Conservation (phyloP, 1,139 yeast species). For the Magnusiomyces paraingens region DNA sequence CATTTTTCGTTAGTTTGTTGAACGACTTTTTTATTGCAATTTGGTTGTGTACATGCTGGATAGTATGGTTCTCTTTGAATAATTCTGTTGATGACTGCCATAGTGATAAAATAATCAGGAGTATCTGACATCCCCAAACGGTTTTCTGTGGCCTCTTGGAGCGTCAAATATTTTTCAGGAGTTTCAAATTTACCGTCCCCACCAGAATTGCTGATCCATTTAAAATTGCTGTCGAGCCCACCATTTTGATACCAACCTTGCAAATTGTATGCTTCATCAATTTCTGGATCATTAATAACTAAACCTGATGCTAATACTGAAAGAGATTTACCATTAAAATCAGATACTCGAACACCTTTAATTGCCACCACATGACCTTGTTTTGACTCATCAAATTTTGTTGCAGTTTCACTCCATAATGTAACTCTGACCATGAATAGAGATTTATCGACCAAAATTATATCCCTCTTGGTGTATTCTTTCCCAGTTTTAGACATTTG, state of each 20-base stretch:
- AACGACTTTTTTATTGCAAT: constrained; percentile 78
- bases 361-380: constrained; percentile 85
- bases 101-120: constrained; percentile 70
- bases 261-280: constrained; percentile 76
- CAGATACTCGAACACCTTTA: constrained; percentile 85
- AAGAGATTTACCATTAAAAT: constrained; percentile 80
- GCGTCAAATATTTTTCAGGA: constrained; percentile 43
- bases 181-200: constrained; percentile 14
- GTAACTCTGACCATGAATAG: constrained; percentile 73
- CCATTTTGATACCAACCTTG: constrained; percentile 93
- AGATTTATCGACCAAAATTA: constrained; percentile 78
- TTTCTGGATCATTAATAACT: constrained; percentile 74
- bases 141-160: constrained; percentile 60
- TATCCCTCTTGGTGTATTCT: constrained; percentile 86
- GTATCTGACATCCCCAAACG: constrained; percentile 60
- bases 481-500: constrained; percentile 91
- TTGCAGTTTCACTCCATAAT: constrained; percentile 84
- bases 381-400: constrained; percentile 57
- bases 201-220: not conserved
- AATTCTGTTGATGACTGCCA: constrained; percentile 66
- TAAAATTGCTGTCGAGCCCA: constrained; percentile 44
- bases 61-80: constrained; percentile 58
- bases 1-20: constrained; percentile 61
- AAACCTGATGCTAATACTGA: constrained; percentile 78
- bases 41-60: constrained; percentile 74